Base-by-base conservation (phyloP, 306 rosid genomes). In the Arachis stenosperma region DNA sequence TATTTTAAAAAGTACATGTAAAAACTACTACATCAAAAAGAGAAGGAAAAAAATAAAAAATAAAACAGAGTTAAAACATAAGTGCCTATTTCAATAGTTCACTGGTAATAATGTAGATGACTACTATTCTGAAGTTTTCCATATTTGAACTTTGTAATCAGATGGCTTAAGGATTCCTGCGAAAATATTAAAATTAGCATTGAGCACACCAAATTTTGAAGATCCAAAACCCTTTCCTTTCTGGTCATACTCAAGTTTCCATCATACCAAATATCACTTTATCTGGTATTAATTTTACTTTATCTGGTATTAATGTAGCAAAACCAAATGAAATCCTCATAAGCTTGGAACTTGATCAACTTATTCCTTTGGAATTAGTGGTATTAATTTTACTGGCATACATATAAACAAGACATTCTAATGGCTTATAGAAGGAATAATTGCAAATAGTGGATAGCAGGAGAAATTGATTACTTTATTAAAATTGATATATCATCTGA, bases 201-300 rank as follows among this genome's bases (percentile, higher is more conserved):
- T 15, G 59, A 66, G 27, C 9, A 47, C 58, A 47, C 58, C 7
- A 51, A 46, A 65, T 22, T 40, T 50, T 30, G 22, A 65, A 40
- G 61, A 33, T 13, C 39, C 63, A 30, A 73, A 66, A 29, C 14
- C 78, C 56, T 30, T 40, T 41, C 52, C 11, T 12, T 73, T 33
- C 27, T 61, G 65, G 65, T 39, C 66, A 56, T 65, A 65, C 43
- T 42, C 64, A 65, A 71, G 6, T 17, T 39, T 46, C 52, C n/a
- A 10, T 46, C 63, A 22, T 47, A 48, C 48, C 41, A 63, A 48
- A 44, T n/a, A 27, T 54, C 37, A 13, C 50, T 65, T 46, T 73
- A 66, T 65, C 7, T 29, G 27, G n/a, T 47, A 57, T n/a, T 17
- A 17, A 17, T 17, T 17, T 17, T 17, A 13, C 50, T 65, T 46